Percentiles rank a stretch among this genome's conserved stretches.
Evolutionary conservation across 192 early-diverging fungal genomes (phyloP).

Genomic region (Martensiomyces pterosporus): DNA sequence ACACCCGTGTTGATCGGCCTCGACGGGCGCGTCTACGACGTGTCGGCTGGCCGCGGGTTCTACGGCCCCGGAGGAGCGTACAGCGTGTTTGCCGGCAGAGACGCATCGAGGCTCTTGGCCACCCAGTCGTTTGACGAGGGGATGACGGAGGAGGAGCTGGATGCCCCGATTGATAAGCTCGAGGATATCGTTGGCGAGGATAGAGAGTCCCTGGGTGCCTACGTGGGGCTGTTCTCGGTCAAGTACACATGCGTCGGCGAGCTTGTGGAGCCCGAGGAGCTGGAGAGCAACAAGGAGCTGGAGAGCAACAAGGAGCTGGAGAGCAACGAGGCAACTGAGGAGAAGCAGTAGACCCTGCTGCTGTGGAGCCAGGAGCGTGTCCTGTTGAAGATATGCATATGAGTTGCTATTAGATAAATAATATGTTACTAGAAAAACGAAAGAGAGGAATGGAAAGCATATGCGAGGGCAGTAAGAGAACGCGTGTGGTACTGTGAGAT

Average conservation of each 20-base stretch:
- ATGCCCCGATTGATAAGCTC: conserved; percentile 73
- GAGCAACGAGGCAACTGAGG: no score
- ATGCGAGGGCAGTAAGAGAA: no score
- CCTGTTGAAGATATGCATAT: no score
- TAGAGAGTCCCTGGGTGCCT: conserved; percentile 65
- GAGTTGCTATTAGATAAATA: no score
- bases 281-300: no score
- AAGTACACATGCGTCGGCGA: conserved; percentile 80
- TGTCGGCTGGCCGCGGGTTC: conserved; percentile 77
- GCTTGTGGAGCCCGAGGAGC: conserved; percentile 58
- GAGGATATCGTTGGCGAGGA: conserved; percentile 75
- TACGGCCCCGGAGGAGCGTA: conserved; percentile 89
- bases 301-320: no score
- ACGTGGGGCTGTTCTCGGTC: conserved; percentile 67
- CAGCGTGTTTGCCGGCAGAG: conserved; percentile 91
- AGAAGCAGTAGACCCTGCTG: no score
- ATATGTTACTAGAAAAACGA: no score
- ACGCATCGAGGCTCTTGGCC: conserved; percentile 88
- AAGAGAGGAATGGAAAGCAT: no score
- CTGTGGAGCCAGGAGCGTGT: no score
- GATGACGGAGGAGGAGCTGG: conserved; percentile 61
- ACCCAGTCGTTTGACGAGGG: conserved; percentile 85
- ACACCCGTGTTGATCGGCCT: conserved; percentile 76
- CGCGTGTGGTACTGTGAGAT: no score
- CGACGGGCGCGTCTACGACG: conserved; percentile 86